Base-by-base conservation (phyloP, 2,329 filamentous ascomycete species). In the Fusarium circinatum region DNA sequence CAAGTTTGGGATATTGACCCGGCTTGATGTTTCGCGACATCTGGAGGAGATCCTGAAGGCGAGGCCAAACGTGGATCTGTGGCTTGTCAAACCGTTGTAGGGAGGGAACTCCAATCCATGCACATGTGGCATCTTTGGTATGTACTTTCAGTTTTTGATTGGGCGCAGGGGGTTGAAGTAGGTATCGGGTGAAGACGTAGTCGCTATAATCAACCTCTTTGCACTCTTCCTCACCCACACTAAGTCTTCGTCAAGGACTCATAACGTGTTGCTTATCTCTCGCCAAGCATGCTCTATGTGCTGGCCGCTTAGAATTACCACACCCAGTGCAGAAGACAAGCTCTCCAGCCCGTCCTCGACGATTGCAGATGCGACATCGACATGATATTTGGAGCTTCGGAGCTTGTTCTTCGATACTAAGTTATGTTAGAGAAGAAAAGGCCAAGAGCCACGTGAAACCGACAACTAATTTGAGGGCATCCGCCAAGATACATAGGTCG, bases 1-100 rank as follows among this genome's bases (percentile, higher is more conserved):
- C 57, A 26, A 73, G 15, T 5, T 65, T 73, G 3, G 70, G 70
- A n/a, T 62, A 71, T 6, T 65, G 68, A 20, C 38, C 54, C 4
- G 24, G 52, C 22, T 8, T 20, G 10, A 1, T 0, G 4, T n/a
- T 30, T 30, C 34, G 38, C 0, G 44, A 47, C 38, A 34, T 41
- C 4, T 58, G 52, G 1, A 68, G 20, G 0, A 70, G 30, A 12
- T 45, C 26, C 5, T 61, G 41, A 24, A 70, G 30, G 5, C 68
- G 54, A n/a, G 52, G 44, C 52, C 54, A 68, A n/a, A 70, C n/a
- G 7, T 63, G 59, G 11, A 69, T 51, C 26, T 69, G 62, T 17
- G 66, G 62, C 2, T 18, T 38, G 0, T 58, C 30, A 13, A 32
- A 39, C 1, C 41, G 14, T 3, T 65, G 66, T 4, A 48, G 14